Percentiles rank a stretch among this genome's conserved stretches.
These are phyloP conservation scores for Curvularia hawaiiensis DNA, from an alignment of 2,329 filamentous ascomycete genomes.

Conservation along the genomic window DNA sequence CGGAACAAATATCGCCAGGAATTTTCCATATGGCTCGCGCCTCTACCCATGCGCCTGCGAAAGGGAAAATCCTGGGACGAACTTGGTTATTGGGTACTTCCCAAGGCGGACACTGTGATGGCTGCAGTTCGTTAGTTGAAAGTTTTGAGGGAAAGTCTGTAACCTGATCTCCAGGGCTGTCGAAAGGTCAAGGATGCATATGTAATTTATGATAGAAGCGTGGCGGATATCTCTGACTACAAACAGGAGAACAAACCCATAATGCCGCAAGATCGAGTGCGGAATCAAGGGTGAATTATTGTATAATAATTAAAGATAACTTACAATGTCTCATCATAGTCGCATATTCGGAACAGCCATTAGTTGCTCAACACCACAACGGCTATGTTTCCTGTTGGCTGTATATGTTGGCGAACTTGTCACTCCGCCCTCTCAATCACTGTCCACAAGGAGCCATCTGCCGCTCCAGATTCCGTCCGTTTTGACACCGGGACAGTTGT, in stretches of 20 bases:
- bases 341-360: background rate
- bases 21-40: background rate
- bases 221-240: background rate
- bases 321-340: background rate
- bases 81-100: background rate
- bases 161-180: background rate
- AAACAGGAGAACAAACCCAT: background rate
- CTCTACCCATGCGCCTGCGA: background rate
- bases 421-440: background rate
- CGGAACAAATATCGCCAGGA: background rate
- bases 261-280: no score
- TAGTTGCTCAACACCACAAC: background rate
- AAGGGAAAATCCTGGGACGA: background rate
- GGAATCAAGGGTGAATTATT: background rate
- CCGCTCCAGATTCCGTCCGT: constrained; percentile 32
- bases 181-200: background rate
- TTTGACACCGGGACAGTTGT: constrained; percentile 33
- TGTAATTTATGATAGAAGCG: background rate
- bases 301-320: background rate
- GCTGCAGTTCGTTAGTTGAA: background rate
- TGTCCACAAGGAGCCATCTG: constrained; percentile 56
- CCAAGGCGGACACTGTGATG: no score
- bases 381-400: background rate
- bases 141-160: background rate
- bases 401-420: background rate